These are phyloP conservation scores for Candida odintsovae DNA, from an alignment of 805 yeast species.

Conservation along the genomic window DNA sequence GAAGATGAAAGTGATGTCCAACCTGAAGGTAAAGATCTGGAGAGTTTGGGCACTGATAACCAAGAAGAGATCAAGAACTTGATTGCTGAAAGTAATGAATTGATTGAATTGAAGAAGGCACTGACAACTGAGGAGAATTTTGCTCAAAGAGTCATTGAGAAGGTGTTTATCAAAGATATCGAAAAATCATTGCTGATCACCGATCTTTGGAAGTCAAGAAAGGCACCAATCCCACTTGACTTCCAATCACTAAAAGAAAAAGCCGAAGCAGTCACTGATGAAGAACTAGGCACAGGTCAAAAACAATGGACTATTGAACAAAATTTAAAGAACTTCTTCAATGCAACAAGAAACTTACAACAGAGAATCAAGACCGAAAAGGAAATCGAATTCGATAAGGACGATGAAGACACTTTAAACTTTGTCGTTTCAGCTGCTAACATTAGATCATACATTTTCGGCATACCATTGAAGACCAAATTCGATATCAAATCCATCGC, in stretches of 20 bases:
- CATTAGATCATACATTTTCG: slow-evolving; percentile 64
- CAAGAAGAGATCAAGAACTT: slow-evolving; percentile 59
- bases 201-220: slow-evolving; percentile 71
- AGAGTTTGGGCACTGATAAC: slow-evolving; percentile 55
- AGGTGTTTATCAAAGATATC: slow-evolving; percentile 71
- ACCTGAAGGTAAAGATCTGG: slow-evolving; percentile 29
- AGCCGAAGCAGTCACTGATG: slow-evolving; percentile 11
- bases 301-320: slow-evolving; percentile 57
- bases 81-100: slow-evolving; percentile 61
- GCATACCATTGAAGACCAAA: slow-evolving; percentile 64
- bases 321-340: slow-evolving; percentile 52
- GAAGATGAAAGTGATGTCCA: slow-evolving; percentile 32
- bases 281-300: slow-evolving; percentile 27
- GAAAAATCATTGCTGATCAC: slow-evolving; percentile 65
- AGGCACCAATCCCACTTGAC: slow-evolving; percentile 60
- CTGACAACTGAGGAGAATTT: slow-evolving; percentile 26
- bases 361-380: slow-evolving; percentile 35
- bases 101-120: slow-evolving; percentile 42
- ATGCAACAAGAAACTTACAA: slow-evolving; percentile 45
- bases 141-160: slow-evolving; percentile 42
- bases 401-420: slow-evolving; percentile 84
- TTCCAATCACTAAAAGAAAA: slow-evolving; percentile 19
- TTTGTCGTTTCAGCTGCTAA: slow-evolving; percentile 87
- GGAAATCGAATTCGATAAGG: slow-evolving; percentile 77
- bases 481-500: slow-evolving; percentile 93